phyloP scores from a whole-genome alignment of 176 grass and related monocot species.

The Puya raimondii region DNA sequence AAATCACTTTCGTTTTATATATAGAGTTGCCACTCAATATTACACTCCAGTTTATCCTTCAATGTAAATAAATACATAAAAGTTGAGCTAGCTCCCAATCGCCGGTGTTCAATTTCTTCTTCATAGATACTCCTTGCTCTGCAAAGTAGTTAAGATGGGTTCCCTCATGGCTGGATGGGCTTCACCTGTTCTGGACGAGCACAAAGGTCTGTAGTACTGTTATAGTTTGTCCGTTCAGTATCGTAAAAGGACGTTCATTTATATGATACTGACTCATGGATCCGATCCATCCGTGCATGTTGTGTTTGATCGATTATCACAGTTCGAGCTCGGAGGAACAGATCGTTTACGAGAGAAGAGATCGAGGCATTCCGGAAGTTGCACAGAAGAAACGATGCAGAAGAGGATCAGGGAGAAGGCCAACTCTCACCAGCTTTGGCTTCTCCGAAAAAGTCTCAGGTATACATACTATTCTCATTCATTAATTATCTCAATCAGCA shows the following conservation, averaged over 20 bases:
- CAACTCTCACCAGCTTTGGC: conserved; percentile 4
- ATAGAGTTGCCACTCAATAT: background rate
- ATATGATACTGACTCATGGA: background rate
- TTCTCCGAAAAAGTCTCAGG: conserved; percentile 13
- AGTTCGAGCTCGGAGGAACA: conserved; percentile 55
- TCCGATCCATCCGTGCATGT: background rate
- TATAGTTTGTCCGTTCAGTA: background rate
- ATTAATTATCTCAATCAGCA: background rate
- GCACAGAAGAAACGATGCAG: conserved; percentile 12
- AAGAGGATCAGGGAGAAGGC: conserved; percentile 10
- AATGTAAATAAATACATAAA: too few relatives aligned
- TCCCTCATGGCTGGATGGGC: conserved; percentile 94
- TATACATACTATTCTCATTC: background rate
- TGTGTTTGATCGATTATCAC: background rate
- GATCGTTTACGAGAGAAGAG: conserved; percentile 74
- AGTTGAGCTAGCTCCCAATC: too few relatives aligned
- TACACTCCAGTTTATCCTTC: background rate
- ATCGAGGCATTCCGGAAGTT: conserved; percentile 65
- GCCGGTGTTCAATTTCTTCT: too few relatives aligned
- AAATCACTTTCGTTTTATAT: background rate
- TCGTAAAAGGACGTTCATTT: background rate
- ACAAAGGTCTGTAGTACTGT: conserved; percentile 22
- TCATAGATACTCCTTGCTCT: too few relatives aligned
- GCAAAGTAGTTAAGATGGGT: conserved; percentile 36
- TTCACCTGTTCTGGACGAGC: conserved; percentile 33